Percentiles rank a stretch among this genome's conserved stretches.
phyloP scores from a whole-genome alignment of 2,329 filamentous ascomycete genomes.

The Nemania sp. region DNA sequence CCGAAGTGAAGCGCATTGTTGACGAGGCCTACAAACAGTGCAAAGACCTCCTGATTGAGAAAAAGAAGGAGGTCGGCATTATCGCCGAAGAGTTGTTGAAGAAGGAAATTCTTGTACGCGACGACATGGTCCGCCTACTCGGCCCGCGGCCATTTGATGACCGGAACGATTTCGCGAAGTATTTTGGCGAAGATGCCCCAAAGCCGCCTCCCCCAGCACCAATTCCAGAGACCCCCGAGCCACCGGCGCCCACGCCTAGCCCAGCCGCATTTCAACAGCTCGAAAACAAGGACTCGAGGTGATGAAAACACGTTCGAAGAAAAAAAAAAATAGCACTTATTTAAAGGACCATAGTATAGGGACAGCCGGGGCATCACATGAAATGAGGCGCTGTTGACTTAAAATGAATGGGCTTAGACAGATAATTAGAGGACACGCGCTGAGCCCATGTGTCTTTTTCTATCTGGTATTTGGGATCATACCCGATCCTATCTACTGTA shows the following conservation, averaged over 20 bases:
- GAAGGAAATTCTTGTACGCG: constrained; percentile 88
- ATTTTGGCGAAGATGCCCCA: constrained; percentile 68
- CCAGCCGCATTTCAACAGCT: constrained; percentile 36
- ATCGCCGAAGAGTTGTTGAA: constrained; percentile 89
- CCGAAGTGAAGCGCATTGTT: constrained; percentile 87
- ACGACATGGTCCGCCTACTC: constrained; percentile 88
- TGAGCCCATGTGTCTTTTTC: constrained; percentile 2
- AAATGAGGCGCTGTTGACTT: constrained; percentile 5
- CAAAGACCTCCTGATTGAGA: constrained; percentile 77
- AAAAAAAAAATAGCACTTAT: no score
- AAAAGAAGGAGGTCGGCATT: constrained; percentile 85
- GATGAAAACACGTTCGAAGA: no score
- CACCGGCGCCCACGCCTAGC: constrained; percentile 49
- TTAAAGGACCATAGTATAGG: constrained; percentile 11
- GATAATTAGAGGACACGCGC: neutral
- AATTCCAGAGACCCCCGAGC: constrained; percentile 42
- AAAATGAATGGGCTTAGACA: constrained; percentile 1
- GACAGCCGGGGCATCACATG: constrained; percentile 14
- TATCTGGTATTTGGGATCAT: constrained; percentile 17
- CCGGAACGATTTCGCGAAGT: constrained; percentile 88
- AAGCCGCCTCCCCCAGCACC: constrained; percentile 49
- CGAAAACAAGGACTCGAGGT: constrained; percentile 32
- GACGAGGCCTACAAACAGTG: constrained; percentile 93
- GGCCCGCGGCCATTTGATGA: constrained; percentile 85
- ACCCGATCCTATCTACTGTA: constrained; percentile 16